A percentile compares a stretch with the other conserved stretches of the same genome.
Conservation (phyloP, 1,284 basidiomycete species). For the Ganoderma meredithae region DNA sequence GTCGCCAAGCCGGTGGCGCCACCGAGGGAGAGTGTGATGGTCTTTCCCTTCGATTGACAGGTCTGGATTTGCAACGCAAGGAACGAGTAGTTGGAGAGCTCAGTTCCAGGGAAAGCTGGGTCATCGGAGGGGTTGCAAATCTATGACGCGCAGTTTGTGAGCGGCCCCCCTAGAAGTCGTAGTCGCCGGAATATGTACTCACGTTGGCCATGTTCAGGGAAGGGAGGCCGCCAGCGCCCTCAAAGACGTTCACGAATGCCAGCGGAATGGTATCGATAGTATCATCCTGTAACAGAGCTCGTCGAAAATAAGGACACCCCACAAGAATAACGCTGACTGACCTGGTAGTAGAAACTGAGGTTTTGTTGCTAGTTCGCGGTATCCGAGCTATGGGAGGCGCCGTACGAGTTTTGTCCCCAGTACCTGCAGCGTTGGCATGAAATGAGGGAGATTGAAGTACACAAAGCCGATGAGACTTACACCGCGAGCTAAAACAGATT, state of each 20-base stretch:
- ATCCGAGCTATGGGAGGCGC: slow-evolving; percentile 53
- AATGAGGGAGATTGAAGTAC: background rate
- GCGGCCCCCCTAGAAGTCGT: background rate
- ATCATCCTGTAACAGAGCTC: slow-evolving; percentile 46
- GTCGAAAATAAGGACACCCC: slow-evolving; percentile 3
- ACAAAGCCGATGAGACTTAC: background rate
- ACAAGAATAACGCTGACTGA: slow-evolving; percentile 27
- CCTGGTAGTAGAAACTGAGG: slow-evolving; percentile 59
- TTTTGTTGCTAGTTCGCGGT: slow-evolving; percentile 56
- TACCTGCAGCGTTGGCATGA: slow-evolving; percentile 36
- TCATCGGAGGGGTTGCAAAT: slow-evolving; percentile 54
- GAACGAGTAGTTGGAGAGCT: slow-evolving; percentile 62
- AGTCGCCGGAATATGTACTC: slow-evolving; percentile 26
- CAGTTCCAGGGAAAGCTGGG: slow-evolving; percentile 59
- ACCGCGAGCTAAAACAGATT: slow-evolving; percentile 4
- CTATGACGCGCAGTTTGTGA: slow-evolving; percentile 39
- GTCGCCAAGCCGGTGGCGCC: slow-evolving; percentile 62
- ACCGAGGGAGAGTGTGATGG: slow-evolving; percentile 69
- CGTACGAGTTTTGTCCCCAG: slow-evolving; percentile 64
- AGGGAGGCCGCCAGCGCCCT: slow-evolving; percentile 60
- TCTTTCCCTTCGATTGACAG: slow-evolving; percentile 71
- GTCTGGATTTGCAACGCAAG: slow-evolving; percentile 61
- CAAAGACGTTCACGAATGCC: slow-evolving; percentile 67
- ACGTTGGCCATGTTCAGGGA: slow-evolving; percentile 69
- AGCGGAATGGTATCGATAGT: slow-evolving; percentile 62